These are phyloP conservation scores for Colletotrichum navitas DNA, from an alignment of 2,329 filamentous ascomycete species.

Conservation along the genomic window DNA sequence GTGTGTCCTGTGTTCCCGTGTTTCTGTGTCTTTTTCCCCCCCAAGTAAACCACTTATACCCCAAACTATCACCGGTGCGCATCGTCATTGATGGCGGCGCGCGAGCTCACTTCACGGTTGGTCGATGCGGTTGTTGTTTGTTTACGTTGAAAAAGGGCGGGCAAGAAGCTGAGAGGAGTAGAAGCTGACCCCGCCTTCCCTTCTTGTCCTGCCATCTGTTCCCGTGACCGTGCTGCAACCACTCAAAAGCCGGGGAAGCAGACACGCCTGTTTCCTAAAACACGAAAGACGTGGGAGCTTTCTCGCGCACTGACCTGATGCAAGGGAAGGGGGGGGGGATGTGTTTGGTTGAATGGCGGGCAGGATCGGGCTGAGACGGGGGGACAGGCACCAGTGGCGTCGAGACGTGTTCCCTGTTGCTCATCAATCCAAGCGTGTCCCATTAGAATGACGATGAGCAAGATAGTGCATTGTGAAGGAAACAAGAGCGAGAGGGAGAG, in stretches of 20 bases:
- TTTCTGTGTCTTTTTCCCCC: neutral
- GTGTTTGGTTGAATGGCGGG: conserved; percentile 7
- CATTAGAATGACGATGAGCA: neutral
- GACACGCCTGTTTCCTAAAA: conserved; percentile 20
- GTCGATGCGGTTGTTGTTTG: conserved; percentile 26
- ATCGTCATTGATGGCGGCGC: conserved; percentile 25
- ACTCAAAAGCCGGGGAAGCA: conserved; percentile 30
- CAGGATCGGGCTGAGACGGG: neutral
- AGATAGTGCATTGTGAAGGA: neutral
- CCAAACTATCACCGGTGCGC: conserved; percentile 1
- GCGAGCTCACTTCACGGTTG: neutral
- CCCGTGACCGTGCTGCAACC: conserved; percentile 40
- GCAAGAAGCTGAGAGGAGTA: neutral
- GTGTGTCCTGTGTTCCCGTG: neutral
- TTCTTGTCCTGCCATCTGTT: conserved; percentile 29
- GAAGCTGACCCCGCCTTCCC: conserved; percentile 33
- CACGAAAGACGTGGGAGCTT: conserved; percentile 21
- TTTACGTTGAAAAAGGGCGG: conserved; percentile 12
- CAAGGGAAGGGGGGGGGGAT: neutral
- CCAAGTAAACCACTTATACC: too few relatives aligned
- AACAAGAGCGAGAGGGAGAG: neutral
- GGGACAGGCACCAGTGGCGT: neutral
- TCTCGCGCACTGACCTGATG: conserved; percentile 6
- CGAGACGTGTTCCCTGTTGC: conserved; percentile 20
- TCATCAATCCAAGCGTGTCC: conserved; percentile 8